Conservation (phyloP, 2,329 filamentous ascomycete genomes). For the Macroventuria anomochaeta region DNA sequence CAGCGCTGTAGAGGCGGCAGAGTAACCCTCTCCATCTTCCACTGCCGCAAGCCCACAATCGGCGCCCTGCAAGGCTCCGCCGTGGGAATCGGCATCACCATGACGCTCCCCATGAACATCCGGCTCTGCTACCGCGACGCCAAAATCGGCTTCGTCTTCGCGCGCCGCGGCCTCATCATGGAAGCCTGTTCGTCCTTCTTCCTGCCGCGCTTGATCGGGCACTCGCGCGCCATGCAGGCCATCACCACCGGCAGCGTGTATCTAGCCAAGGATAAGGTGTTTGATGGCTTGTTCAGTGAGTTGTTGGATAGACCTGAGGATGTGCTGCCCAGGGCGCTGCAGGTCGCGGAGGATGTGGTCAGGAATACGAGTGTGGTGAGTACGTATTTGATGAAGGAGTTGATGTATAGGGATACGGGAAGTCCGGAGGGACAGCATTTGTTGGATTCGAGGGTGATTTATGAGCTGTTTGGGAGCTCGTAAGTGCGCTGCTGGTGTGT, state of each 20-base stretch:
- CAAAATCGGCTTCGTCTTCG: conserved; percentile 78
- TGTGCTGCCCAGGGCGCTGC: conserved; percentile 69
- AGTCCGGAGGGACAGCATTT: conserved; percentile 73
- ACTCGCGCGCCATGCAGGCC: conserved; percentile 67
- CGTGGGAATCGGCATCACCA: conserved; percentile 65
- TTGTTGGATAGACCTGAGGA: conserved; percentile 63
- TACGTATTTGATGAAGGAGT: conserved; percentile 71
- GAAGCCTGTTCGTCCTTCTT: conserved; percentile 76
- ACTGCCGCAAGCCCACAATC: conserved; percentile 64
- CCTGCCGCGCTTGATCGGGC: conserved; percentile 72
- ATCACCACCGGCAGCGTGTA: conserved; percentile 72
- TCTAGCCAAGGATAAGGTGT: conserved; percentile 55
- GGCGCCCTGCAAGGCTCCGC: conserved; percentile 63
- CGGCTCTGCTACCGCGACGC: conserved; percentile 62
- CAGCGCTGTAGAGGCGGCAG: conserved; percentile 49
- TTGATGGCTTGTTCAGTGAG: conserved; percentile 70
- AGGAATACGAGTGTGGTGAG: conserved; percentile 70
- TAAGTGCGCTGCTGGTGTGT: conserved; percentile 30
- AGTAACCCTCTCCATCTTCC: conserved; percentile 61
- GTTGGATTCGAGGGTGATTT: conserved; percentile 70
- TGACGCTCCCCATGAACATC: conserved; percentile 64
- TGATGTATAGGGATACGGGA: conserved; percentile 68
- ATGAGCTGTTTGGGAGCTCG: conserved; percentile 62
- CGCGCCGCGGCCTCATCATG: conserved; percentile 72
- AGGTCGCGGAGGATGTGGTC: conserved; percentile 70